A percentile compares a stretch with the other conserved stretches of the same genome.
Conservation (phyloP, 2,329 filamentous ascomycete genomes). For the Calonectria fujianensis region DNA sequence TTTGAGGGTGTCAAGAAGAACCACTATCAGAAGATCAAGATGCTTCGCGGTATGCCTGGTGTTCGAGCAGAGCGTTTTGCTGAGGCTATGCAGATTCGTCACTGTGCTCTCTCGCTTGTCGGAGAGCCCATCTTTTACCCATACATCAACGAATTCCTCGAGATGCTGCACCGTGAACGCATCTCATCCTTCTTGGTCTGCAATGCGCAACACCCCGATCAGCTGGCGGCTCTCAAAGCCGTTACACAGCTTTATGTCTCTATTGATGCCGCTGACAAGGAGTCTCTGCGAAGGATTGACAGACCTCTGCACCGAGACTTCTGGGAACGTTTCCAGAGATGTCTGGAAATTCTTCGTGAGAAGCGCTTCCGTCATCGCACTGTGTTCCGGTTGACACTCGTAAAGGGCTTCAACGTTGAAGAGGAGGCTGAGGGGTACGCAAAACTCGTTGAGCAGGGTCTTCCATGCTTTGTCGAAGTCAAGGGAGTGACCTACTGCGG, state of each 20-base stretch:
- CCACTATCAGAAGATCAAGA: slow-evolving; percentile 98
- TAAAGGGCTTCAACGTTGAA: slow-evolving; percentile 98
- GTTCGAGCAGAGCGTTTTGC: slow-evolving; percentile 93
- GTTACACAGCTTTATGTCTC: slow-evolving; percentile 98
- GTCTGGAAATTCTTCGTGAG: slow-evolving; percentile 90
- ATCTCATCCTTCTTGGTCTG: slow-evolving; percentile 98
- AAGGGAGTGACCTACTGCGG: slow-evolving; percentile 99
- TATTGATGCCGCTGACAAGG: slow-evolving; percentile 94
- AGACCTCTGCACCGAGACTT: slow-evolving; percentile 95
- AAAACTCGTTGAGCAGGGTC: slow-evolving; percentile 87
- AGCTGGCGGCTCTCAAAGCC: slow-evolving; percentile 86
- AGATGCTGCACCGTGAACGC: slow-evolving; percentile 86
- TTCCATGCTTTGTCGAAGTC: slow-evolving; percentile 95
- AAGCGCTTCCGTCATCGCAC: slow-evolving; percentile 91
- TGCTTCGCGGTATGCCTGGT: slow-evolving; percentile 94
- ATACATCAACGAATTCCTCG: slow-evolving; percentile 93
- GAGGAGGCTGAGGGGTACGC: slow-evolving; percentile 95
- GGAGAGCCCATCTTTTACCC: slow-evolving; percentile 99
- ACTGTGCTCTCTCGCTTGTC: slow-evolving; percentile 93
- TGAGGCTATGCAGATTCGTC: slow-evolving; percentile 93
- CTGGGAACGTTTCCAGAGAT: slow-evolving; percentile 95
- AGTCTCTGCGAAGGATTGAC: slow-evolving; percentile 91
- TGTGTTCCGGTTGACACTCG: slow-evolving; percentile 94
- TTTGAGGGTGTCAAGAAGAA: slow-evolving; percentile 92
- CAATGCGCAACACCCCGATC: slow-evolving; percentile 96